Evolutionary conservation across 768 basidiomycete genomes (phyloP).

Genomic region (Pisolithus marmoratus): DNA sequence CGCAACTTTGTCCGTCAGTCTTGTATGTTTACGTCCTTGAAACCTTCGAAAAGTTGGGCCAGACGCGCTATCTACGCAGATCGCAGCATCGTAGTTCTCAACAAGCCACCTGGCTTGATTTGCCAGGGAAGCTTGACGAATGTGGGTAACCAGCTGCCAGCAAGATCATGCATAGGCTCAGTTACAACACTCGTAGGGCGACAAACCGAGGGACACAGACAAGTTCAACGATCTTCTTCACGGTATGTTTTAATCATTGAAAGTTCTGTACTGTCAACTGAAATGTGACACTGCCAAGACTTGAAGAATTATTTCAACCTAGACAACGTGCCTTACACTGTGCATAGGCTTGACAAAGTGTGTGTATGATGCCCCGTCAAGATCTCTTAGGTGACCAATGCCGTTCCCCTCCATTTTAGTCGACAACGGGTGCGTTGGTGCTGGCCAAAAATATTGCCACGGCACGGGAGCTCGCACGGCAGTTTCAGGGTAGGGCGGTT

Average conservation of each 20-base stretch:
- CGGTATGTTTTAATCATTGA: constrained; percentile 17
- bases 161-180: not conserved
- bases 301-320: constrained; percentile 28
- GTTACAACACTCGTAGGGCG: constrained; percentile 8
- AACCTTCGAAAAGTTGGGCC: constrained; percentile 23
- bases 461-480: constrained; percentile 48
- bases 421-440: constrained; percentile 59
- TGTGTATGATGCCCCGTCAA: not conserved
- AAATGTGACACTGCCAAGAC: constrained; percentile 15
- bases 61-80: constrained; percentile 46
- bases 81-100: constrained; percentile 46
- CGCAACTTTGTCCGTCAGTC: not conserved
- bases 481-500: constrained; percentile 44
- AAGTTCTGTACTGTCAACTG: not conserved
- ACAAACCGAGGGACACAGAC: constrained; percentile 19
- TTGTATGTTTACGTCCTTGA: not conserved
- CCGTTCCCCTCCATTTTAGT: constrained; percentile 27
- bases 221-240: constrained; percentile 34
- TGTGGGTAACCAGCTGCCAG: constrained; percentile 8
- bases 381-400: not conserved
- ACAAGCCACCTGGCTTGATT: constrained; percentile 55
- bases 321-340: constrained; percentile 36
- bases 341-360: constrained; percentile 69
- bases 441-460: constrained; percentile 40
- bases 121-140: constrained; percentile 36